These are phyloP conservation scores for Aaosphaeria pasadenensis DNA, from an alignment of 2,329 filamentous ascomycete species.

Conservation along the genomic window DNA sequence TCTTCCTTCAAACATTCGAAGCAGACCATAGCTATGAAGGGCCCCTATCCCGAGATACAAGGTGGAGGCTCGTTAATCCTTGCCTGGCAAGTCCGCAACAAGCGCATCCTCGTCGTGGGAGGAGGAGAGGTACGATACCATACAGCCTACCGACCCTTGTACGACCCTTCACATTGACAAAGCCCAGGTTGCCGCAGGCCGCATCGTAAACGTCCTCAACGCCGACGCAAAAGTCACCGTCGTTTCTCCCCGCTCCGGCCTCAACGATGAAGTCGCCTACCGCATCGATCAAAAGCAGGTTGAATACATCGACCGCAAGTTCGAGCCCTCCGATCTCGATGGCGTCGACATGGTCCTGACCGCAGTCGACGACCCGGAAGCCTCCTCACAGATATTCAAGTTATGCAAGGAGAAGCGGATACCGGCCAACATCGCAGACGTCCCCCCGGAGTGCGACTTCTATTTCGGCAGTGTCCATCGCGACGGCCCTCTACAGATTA, in stretches of 20 bases:
- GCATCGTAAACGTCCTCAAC: constrained; percentile 90
- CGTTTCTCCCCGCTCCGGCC: constrained; percentile 72
- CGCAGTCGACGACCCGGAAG: constrained; percentile 87
- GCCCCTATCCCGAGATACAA: constrained; percentile 73
- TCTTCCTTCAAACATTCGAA: not conserved
- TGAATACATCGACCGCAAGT: constrained; percentile 75
- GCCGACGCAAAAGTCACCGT: constrained; percentile 89
- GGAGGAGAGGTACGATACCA: constrained; percentile 75
- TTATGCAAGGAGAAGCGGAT: constrained; percentile 83
- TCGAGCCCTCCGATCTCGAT: constrained; percentile 84
- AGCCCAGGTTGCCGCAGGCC: constrained; percentile 83
- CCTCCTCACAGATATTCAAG: constrained; percentile 89
- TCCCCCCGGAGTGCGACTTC: constrained; percentile 95
- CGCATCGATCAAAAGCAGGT: constrained; percentile 75
- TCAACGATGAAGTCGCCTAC: constrained; percentile 85
- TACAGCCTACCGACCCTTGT: not conserved
- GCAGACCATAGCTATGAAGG: constrained; percentile 40
- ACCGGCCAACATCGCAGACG: constrained; percentile 93
- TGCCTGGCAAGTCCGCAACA: constrained; percentile 91
- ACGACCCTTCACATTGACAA: not conserved
- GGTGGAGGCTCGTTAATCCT: constrained; percentile 90
- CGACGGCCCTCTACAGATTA: constrained; percentile 92
- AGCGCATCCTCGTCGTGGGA: constrained; percentile 86
- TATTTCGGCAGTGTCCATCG: constrained; percentile 97
- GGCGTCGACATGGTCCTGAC: constrained; percentile 82